Conservation (phyloP, 2,329 filamentous ascomycete genomes). For the Colletotrichum higginsianum region DNA sequence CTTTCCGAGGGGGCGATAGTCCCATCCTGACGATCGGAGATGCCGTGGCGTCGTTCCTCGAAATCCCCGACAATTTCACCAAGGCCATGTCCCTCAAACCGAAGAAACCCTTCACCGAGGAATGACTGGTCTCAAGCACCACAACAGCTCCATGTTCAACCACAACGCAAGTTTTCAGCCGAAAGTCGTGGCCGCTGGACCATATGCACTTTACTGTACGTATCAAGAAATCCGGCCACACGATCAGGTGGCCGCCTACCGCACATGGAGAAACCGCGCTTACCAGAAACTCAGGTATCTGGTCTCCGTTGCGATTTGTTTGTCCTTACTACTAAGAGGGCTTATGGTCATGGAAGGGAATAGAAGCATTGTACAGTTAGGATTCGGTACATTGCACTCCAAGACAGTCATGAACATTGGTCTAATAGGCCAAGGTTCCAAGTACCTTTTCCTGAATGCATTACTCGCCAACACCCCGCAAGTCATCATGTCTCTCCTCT, state of each 20-base stretch:
- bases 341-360: too few relatives aligned
- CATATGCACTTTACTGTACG: neutral
- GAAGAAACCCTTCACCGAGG: neutral
- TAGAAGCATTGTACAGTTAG: neutral
- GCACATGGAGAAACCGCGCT: too few relatives aligned
- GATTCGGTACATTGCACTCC: neutral
- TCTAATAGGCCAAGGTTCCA: neutral
- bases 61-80: neutral
- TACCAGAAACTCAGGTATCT: too few relatives aligned
- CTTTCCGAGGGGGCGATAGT: neutral
- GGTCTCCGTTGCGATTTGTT: too few relatives aligned
- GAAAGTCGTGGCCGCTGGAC: neutral
- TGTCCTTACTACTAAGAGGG: too few relatives aligned
- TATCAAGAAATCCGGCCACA: too few relatives aligned
- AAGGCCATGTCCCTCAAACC: neutral
- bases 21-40: slow-evolving; percentile 19
- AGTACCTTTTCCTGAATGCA: neutral
- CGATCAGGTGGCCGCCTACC: too few relatives aligned
- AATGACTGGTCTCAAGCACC: neutral
- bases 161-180: neutral
- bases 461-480: slow-evolving; percentile 13
- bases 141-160: neutral
- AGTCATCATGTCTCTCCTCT: slow-evolving; percentile 8
- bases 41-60: slow-evolving; percentile 10
- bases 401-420: neutral